A percentile compares a stretch with the other conserved stretches of the same genome.
These are phyloP conservation scores for Limnanthes douglasii DNA, from an alignment of 345 rosid genomes.

Conservation along the genomic window DNA sequence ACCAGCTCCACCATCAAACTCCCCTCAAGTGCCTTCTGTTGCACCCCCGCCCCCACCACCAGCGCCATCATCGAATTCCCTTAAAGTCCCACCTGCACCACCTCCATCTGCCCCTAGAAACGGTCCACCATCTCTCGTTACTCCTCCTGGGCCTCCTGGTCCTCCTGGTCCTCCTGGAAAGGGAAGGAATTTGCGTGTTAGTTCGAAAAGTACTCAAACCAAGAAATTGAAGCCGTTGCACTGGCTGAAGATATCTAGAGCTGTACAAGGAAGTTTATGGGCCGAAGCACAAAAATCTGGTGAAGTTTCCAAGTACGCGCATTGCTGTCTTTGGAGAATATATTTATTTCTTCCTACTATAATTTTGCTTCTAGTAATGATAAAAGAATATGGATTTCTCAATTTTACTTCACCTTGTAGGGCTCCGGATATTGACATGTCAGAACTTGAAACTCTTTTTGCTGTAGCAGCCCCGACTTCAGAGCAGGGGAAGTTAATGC, in stretches of 20 bases:
- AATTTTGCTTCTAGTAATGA: constrained; percentile 3
- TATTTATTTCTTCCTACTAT: constrained; percentile 6
- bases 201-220: constrained; percentile 31
- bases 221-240: constrained; percentile 92
- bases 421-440: constrained; percentile 94
- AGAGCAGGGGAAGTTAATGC: constrained; percentile 31
- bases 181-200: constrained; percentile 57
- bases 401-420: constrained; percentile 18
- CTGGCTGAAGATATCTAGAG: constrained; percentile 92
- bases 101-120: constrained; percentile 30
- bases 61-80: constrained; percentile 12
- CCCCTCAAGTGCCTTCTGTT: constrained; percentile 8
- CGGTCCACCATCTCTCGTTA: constrained; percentile 6
- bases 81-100: constrained; percentile 27
- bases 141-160: constrained; percentile 34
- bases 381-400: constrained; percentile 6
- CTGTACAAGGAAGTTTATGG: constrained; percentile 93
- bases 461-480: constrained; percentile 47
- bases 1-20: constrained; percentile 35
- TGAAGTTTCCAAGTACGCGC: constrained; percentile 66
- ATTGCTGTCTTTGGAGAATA: constrained; percentile 4
- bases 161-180: constrained; percentile 50
- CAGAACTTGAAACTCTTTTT: constrained; percentile 88
- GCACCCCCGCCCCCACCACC: constrained; percentile 27
- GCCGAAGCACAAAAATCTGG: constrained; percentile 87